Evolutionary conservation across 495 filamentous ascomycete genomes (phyloP), one percentile per base, ranked within the genome.

Genomic region (Pyronema omphalodes): DNA sequence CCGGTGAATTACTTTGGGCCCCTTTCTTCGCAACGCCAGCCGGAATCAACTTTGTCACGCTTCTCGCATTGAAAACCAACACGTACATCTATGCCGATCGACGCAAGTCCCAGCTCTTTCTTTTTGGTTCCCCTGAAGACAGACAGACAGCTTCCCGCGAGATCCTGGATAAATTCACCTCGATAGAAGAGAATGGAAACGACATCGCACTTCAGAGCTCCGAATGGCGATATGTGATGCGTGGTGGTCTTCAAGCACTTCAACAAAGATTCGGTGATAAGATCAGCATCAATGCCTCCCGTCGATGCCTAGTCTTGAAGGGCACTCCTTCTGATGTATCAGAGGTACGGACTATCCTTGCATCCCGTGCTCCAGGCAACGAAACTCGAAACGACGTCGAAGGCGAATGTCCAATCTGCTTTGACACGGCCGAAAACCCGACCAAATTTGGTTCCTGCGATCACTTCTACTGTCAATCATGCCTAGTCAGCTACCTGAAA

Each of bases 391-490:
- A 3, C 12, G 29, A 34, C 18, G 19, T 50, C 8, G 52, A 45
- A 19, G 54, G 40, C 29, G 44, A 53, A 43, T 70, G 70, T 37
- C 47, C 61, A 14, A 61, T 70, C n/a, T 72, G 70, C 48, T 67
- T 59, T 15, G 57, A 53, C 43, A 55, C 59, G 36, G 58, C 59
- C 11, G 65, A 68, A 6, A 56, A 61, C 14, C 59, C 59, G 3
- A 56, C 53, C 18, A 23, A 36, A 7, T 51, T 45, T 9, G 57
- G 57, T 8, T 41, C 55, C 0, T 73, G 70, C 52, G 57, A 59
- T 0, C 71, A 73, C 52, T 19, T 57, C 7, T 73, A 71, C 58
- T 71, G 69, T 57, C 50, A 45, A 6, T 58, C 66, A 14, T 71
- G 69, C 52, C 64, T 71, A 37, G 44, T 53, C n/a, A 49, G 40